These are phyloP conservation scores for Xylaria scruposa DNA, from an alignment of 495 filamentous ascomycete genomes.

Conservation along the genomic window DNA sequence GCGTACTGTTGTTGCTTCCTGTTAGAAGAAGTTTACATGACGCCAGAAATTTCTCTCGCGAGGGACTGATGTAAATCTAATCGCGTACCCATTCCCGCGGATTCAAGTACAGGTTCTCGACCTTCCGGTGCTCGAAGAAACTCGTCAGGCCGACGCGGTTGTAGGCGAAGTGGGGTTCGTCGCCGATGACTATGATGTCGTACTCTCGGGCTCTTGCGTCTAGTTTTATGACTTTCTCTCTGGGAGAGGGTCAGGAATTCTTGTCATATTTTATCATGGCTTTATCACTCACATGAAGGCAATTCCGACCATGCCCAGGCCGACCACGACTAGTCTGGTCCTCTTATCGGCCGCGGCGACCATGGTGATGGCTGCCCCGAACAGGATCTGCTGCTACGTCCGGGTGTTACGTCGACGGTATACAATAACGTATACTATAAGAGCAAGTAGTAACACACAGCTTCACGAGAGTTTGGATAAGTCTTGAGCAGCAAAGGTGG, in stretches of 20 bases:
- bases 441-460: not conserved
- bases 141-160: constrained; percentile 95
- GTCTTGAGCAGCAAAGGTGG: not conserved
- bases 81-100: constrained; percentile 81
- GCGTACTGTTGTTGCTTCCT: constrained; percentile 29
- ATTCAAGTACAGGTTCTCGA: constrained; percentile 91
- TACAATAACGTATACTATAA: not conserved
- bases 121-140: constrained; percentile 89
- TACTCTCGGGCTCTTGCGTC: constrained; percentile 79
- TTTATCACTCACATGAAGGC: constrained; percentile 76
- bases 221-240: constrained; percentile 89
- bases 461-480: not conserved
- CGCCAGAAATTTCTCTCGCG: not conserved
- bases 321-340: constrained; percentile 84
- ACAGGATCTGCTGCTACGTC: constrained; percentile 3
- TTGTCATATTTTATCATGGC: not conserved
- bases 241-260: constrained; percentile 37
- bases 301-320: constrained; percentile 95
- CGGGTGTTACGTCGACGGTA: not conserved
- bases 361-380: constrained; percentile 33
- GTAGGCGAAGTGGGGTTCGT: constrained; percentile 91
- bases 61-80: constrained; percentile 31
- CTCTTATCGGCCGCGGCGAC: constrained; percentile 44
- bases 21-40: not conserved
- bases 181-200: constrained; percentile 88